A percentile compares a stretch with the other conserved stretches of the same genome.
These are phyloP conservation scores for Puccinia hordei DNA, from an alignment of 1,284 basidiomycete species.

Conservation along the genomic window DNA sequence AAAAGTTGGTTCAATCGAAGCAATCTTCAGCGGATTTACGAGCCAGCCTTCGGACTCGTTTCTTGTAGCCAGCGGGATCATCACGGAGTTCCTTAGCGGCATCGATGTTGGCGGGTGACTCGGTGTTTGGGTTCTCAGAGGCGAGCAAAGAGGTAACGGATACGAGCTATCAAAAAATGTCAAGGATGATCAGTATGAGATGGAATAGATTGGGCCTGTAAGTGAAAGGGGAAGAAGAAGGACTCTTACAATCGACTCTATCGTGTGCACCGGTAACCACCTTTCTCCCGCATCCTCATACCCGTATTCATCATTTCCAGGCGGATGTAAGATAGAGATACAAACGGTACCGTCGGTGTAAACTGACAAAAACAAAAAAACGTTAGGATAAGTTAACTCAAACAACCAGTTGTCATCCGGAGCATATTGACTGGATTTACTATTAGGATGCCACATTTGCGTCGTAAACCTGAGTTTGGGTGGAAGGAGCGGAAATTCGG, in stretches of 20 bases:
- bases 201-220: background rate
- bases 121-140: conserved; percentile 41
- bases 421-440: conserved; percentile 61
- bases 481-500: conserved; percentile 63
- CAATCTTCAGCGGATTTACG: conserved; percentile 82
- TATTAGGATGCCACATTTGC: conserved; percentile 60
- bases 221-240: background rate
- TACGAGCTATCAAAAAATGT: conserved; percentile 39
- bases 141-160: conserved; percentile 39
- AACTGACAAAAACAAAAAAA: conserved; percentile 62
- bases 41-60: conserved; percentile 84
- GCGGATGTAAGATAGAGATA: conserved; percentile 67
- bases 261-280: conserved; percentile 95
- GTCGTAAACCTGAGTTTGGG: conserved; percentile 60
- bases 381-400: background rate
- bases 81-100: conserved; percentile 62
- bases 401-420: conserved; percentile 12
- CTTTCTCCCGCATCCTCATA: conserved; percentile 96
- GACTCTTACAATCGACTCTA: conserved; percentile 90
- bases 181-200: conserved; percentile 24
- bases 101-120: conserved; percentile 44
- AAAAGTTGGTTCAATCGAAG: conserved; percentile 65
- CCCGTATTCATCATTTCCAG: conserved; percentile 95
- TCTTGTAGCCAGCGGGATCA: conserved; percentile 71
- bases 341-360: conserved; percentile 45